Evolutionary conservation across 2,329 filamentous ascomycete genomes (phyloP).

Genomic region (Camptophora hylomeconis): DNA sequence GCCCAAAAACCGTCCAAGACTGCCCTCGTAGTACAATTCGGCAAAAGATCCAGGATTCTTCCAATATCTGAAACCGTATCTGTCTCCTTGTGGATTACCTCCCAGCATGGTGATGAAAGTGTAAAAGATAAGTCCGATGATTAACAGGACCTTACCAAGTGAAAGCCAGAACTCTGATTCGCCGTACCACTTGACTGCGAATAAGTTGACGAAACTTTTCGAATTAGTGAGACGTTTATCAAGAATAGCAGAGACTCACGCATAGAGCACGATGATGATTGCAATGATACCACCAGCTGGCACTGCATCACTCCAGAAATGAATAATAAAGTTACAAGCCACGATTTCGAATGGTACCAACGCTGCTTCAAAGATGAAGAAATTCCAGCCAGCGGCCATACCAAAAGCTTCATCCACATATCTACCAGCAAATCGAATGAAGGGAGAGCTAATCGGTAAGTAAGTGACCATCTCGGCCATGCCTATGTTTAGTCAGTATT

Average conservation of each 20-base stretch:
- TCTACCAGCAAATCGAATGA: constrained; percentile 33
- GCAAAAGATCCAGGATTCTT: constrained; percentile 55
- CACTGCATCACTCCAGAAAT: constrained; percentile 35
- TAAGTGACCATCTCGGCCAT: constrained; percentile 40
- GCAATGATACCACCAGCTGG: constrained; percentile 34
- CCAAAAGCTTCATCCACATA: constrained; percentile 38
- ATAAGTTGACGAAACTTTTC: constrained; percentile 47
- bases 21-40: constrained; percentile 49
- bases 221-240: background rate
- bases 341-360: constrained; percentile 41
- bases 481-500: constrained; percentile 17
- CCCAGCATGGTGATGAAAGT: constrained; percentile 76
- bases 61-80: constrained; percentile 62
- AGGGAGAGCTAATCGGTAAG: constrained; percentile 33
- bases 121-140: constrained; percentile 58
- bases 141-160: constrained; percentile 58
- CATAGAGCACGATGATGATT: constrained; percentile 32
- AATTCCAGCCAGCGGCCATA: constrained; percentile 36
- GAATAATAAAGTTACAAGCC: constrained; percentile 36
- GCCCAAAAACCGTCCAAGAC: constrained; percentile 59
- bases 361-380: constrained; percentile 38
- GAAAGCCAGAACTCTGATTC: constrained; percentile 67
- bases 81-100: constrained; percentile 60
- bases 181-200: constrained; percentile 63
- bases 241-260: constrained; percentile 18